Percentiles rank a stretch among this genome's conserved stretches.
phyloP scores from a whole-genome alignment of 176 grass and related monocot genomes.

The Poa pratensis region DNA sequence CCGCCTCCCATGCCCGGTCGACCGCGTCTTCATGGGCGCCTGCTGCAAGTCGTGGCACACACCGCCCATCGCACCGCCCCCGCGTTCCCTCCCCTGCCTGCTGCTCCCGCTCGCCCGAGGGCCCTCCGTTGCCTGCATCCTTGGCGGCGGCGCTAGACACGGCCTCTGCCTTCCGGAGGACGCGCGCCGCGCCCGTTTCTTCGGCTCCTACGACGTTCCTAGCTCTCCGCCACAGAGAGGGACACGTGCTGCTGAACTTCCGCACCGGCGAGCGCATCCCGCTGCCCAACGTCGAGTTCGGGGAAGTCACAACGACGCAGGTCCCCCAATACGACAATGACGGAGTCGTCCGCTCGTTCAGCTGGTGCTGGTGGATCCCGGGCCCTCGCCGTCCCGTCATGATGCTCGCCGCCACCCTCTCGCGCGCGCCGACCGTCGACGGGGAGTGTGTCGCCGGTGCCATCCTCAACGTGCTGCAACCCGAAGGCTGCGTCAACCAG shows the following conservation, averaged over 20 bases:
- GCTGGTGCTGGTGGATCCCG: rapidly evolving
- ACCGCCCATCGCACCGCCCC: not conserved
- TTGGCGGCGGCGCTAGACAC: not conserved
- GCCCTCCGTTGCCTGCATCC: not conserved
- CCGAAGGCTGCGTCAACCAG: not conserved
- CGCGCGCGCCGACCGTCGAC: not conserved
- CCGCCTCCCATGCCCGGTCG: not conserved
- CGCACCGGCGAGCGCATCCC: conserved; percentile 18
- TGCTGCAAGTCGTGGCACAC: not conserved
- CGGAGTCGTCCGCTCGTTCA: not conserved
- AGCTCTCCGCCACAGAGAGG: not conserved
- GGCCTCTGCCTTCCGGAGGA: not conserved
- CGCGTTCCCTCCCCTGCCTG: not conserved
- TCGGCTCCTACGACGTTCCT: conserved; percentile 14
- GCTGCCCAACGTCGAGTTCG: not conserved
- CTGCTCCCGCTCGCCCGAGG: not conserved
- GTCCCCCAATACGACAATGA: too few species aligned
- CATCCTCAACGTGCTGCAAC: not conserved
- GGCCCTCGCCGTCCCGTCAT: not conserved
- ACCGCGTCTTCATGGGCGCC: not conserved
- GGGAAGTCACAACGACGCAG: rapidly evolving
- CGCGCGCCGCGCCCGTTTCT: not conserved
- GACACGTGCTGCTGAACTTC: not conserved
- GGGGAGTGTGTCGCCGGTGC: not conserved
- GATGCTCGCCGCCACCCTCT: not conserved